These are phyloP conservation scores for Talaromyces albobiverticillius DNA, from an alignment of 2,329 filamentous ascomycete species.

Conservation along the genomic window DNA sequence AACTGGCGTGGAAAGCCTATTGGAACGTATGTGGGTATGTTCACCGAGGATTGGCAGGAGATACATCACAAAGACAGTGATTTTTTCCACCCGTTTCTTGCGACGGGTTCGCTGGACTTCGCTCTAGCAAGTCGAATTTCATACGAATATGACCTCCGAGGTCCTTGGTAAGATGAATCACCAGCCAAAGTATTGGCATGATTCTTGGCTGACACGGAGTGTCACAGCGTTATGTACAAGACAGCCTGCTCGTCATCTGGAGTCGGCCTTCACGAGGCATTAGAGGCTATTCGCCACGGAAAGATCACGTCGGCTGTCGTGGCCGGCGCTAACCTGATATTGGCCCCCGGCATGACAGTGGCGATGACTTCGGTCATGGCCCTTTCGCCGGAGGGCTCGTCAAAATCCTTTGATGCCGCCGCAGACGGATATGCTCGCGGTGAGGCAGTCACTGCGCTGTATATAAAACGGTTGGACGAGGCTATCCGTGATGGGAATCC, in stretches of 20 bases:
- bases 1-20: not conserved
- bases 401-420: conserved; percentile 44
- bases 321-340: conserved; percentile 22
- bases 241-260: conserved; percentile 47
- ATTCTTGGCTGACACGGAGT: too few relatives aligned
- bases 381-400: conserved; percentile 53
- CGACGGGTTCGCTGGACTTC: conserved; percentile 29
- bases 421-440: conserved; percentile 51
- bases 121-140: conserved; percentile 40
- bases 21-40: conserved; percentile 21
- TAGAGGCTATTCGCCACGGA: conserved; percentile 26
- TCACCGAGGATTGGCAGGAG: conserved; percentile 23
- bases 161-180: conserved; percentile 27
- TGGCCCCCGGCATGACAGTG: conserved; percentile 31
- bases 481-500: conserved; percentile 46
- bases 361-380: conserved; percentile 37
- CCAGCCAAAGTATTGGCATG: too few relatives aligned
- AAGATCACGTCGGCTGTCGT: conserved; percentile 26
- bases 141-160: conserved; percentile 39
- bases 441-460: conserved; percentile 49
- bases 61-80: conserved; percentile 17
- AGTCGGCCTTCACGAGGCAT: conserved; percentile 33
- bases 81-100: conserved; percentile 11
- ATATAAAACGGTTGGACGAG: conserved; percentile 48
- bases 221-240: conserved; percentile 40